Evolutionary conservation across 805 yeast genomes (phyloP), one percentile per base, ranked within the genome.

Genomic region (Candida ipomoeae): DNA sequence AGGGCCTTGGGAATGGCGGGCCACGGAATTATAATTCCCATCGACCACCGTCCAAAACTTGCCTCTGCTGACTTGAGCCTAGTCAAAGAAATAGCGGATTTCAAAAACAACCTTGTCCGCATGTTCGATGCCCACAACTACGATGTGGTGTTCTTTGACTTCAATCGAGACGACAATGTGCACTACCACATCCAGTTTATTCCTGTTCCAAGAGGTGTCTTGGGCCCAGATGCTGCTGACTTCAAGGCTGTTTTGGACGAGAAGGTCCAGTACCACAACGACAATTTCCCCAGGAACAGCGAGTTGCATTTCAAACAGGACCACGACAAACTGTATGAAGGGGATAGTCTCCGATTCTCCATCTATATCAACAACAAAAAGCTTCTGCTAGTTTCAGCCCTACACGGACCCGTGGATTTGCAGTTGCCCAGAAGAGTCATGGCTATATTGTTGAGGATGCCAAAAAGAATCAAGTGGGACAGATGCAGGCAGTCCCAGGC

Each of bases 351-450:
- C 54, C 53, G 54, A 60, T 40, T 55, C 66, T 36, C 56, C 48
- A 36, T 53, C 62, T 18, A 51, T 51, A 6, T 48, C 6, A 46
- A 40, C 18, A 35, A 32, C 10, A 23, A 37, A 33, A 37, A 38
- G 18, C 29, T 36, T 3, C n/a, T 21, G 34, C 51, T 46, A 38
- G 42, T 46, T 20, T 20, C 59, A 1, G 32, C 36, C 2, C 26
- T 55, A 13, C 64, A 63, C 42, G 62, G 61, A 3, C 56, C 74
- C 11, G 67, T 89, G 7, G 97, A 91, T 63, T 66, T 89, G 13
- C 96, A 88, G 57, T 87, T 91, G 59, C 96, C 96, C 1, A 74
- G 97, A 63, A 77, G 89, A 59, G 90, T 87, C 1, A 59, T 88
- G 29, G 91, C 96, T 0, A 74, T 74, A 54, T 66, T 84, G 2